Evolutionary conservation across 2,329 filamentous ascomycete genomes (phyloP).

Genomic region (Fusarium dimerum): DNA sequence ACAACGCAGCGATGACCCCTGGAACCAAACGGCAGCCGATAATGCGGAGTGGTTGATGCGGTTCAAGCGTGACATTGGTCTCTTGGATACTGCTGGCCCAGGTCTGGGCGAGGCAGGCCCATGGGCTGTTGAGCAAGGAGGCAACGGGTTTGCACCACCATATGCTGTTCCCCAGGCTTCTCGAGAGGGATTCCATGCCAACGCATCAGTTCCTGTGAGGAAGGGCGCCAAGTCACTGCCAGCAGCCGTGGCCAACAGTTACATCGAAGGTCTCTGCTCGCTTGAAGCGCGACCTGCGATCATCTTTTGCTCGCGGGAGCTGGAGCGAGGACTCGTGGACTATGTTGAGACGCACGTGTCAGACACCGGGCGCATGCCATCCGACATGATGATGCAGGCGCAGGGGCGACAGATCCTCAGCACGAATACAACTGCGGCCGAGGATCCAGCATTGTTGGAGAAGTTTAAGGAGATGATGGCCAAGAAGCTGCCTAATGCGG

Average conservation of each 20-base stretch:
- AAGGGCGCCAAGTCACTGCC: constrained; percentile 43
- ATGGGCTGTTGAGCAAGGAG: constrained; percentile 53
- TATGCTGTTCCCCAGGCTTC: constrained; percentile 49
- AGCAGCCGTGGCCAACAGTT: constrained; percentile 50
- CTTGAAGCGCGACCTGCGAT: constrained; percentile 48
- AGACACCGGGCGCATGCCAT: constrained; percentile 44
- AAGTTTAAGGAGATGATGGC: constrained; percentile 54
- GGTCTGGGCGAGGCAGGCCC: constrained; percentile 44
- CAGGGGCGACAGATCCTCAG: constrained; percentile 52
- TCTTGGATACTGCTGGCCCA: constrained; percentile 51
- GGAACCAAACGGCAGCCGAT: constrained; percentile 65
- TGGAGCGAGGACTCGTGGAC: constrained; percentile 54
- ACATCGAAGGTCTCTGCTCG: constrained; percentile 45
- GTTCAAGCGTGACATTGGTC: constrained; percentile 60
- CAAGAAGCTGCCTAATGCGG: constrained; percentile 27
- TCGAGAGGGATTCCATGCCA: constrained; percentile 36
- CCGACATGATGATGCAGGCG: constrained; percentile 47
- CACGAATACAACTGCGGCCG: constrained; percentile 50
- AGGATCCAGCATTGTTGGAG: constrained; percentile 52
- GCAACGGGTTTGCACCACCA: constrained; percentile 57
- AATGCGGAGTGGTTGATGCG: constrained; percentile 64
- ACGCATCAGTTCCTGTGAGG: constrained; percentile 35
- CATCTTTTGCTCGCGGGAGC: constrained; percentile 60
- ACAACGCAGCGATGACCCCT: constrained; percentile 56
- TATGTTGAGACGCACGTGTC: constrained; percentile 47